phyloP scores from a whole-genome alignment of 306 rosid genomes.

The Coriaria nepalensis region DNA sequence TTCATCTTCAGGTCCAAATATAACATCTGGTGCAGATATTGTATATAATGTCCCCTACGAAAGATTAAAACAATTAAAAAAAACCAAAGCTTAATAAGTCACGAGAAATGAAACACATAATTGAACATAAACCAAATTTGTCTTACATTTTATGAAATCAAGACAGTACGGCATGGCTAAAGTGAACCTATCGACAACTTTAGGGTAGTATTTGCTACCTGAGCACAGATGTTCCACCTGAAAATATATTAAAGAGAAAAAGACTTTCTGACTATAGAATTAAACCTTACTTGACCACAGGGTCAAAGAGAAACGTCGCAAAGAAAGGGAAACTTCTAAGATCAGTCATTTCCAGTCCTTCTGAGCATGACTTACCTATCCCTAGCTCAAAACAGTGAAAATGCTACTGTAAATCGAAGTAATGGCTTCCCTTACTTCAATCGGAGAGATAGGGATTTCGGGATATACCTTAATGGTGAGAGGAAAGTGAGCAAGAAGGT shows the following conservation, averaged over 20 bases:
- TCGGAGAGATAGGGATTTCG: not conserved
- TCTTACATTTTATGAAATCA: conserved; percentile 68
- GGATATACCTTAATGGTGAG: conserved; percentile 46
- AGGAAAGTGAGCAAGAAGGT: conserved; percentile 54
- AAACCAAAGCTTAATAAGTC: not conserved
- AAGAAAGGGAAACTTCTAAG: conserved; percentile 2
- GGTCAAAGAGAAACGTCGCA: not conserved
- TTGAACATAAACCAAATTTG: not conserved
- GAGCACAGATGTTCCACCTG: conserved; percentile 93
- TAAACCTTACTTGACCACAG: not conserved
- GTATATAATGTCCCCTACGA: conserved; percentile 59
- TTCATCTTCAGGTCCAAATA: conserved; percentile 74
- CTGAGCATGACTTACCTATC: not conserved
- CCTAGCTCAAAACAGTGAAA: no score
- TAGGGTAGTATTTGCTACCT: conserved; percentile 41
- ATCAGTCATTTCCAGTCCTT: no score
- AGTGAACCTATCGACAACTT: conserved; percentile 63
- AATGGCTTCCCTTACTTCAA: not conserved
- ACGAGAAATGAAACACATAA: not conserved
- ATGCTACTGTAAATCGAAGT: no score
- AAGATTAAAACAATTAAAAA: conserved; percentile 10
- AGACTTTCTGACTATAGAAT: not conserved
- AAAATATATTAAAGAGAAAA: not conserved
- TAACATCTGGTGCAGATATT: conserved; percentile 68
- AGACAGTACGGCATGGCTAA: conserved; percentile 73